Base-by-base conservation (phyloP, 768 basidiomycete species). In the Lentinus brumalis region DNA sequence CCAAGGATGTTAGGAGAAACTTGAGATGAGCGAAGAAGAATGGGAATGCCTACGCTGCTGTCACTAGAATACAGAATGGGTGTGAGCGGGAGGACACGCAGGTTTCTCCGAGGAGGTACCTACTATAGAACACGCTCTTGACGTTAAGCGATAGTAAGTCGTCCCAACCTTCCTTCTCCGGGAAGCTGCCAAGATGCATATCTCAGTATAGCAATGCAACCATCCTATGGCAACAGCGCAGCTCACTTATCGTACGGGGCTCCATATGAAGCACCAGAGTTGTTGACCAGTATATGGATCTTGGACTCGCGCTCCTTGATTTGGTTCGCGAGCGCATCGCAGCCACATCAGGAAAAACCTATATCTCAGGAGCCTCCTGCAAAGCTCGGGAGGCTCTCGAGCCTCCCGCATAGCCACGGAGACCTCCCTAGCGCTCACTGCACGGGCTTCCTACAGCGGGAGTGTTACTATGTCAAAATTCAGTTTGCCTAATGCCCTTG, bases 111-210 rank as follows among this genome's bases (percentile, higher is more conserved):
- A 18, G 21, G 21, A 40, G 18, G 21, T 8, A 53, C 87, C 61
- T 62, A 92, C 90, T 79, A 75, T 93, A 95, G 67, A 91, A 94
- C 45, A 90, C 78, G 60, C 86, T 86, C 77, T 94, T 95, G 53
- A 95, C 91, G 69, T 95, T 95, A 40, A 94, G 84, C 21, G 84
- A 83, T 71, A 94, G 83, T 41, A 94, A 79, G 39, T 88, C 86
- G 64, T 94, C 92, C 93, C 93, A 94, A 1, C 93, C 92, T 65
- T 86, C 86, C 65, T 85, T 85, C 73, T 94, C 92, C 0, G 91
- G 91, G 62, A 90, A 84, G 64, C 74, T 76, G 55, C 9, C 29
- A 35, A 7, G 6, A 15, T 26, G 12, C 12, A 8, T 0, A 21
- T 18, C 30, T 29, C 41, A 32, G 4, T 11, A 26, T 26, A 26